Conservation (phyloP, 1,139 yeast species). For the Suhomyces terraborum region DNA sequence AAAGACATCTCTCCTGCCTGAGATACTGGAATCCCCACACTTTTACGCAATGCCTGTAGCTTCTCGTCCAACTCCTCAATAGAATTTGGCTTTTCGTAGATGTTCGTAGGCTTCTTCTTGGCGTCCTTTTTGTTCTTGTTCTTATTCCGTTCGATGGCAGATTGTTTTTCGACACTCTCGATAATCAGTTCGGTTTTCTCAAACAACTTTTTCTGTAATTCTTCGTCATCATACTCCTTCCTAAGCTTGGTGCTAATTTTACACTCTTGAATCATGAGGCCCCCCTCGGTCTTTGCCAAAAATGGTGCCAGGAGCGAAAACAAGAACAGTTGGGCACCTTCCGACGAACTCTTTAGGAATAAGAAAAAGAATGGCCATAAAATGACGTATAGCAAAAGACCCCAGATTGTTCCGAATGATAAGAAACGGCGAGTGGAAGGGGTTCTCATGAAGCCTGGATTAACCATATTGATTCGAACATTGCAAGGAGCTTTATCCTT, state of each 20-base stretch:
- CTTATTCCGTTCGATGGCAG: constrained; percentile 64
- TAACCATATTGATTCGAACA: constrained; percentile 72
- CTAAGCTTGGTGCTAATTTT: constrained; percentile 49
- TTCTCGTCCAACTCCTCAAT: constrained; percentile 40
- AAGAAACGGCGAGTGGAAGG: constrained; percentile 79
- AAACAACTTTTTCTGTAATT: constrained; percentile 62
- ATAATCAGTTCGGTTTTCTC: constrained; percentile 62
- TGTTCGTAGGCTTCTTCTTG: constrained; percentile 21
- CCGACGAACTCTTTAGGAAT: constrained; percentile 67
- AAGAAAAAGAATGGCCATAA: constrained; percentile 83
- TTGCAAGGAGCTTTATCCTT: constrained; percentile 70
- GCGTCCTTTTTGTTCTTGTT: constrained; percentile 21
- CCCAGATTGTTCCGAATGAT: constrained; percentile 74
- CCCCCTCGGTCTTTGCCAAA: constrained; percentile 59
- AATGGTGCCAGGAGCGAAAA: constrained; percentile 76
- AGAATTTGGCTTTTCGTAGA: constrained; percentile 34
- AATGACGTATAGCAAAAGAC: constrained; percentile 66
- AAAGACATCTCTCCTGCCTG: constrained; percentile 26
- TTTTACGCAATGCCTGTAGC: constrained; percentile 29
- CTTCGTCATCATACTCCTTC: constrained; percentile 61
- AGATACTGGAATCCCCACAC: constrained; percentile 24
- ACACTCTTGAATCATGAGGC: constrained; percentile 74
- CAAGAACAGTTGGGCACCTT: constrained; percentile 79
- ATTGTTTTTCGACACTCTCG: constrained; percentile 60
- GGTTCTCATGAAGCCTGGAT: constrained; percentile 91